Evolutionary conservation across 2,329 filamentous ascomycete genomes (phyloP).

Genomic region (Xylariomycetidae sp.): DNA sequence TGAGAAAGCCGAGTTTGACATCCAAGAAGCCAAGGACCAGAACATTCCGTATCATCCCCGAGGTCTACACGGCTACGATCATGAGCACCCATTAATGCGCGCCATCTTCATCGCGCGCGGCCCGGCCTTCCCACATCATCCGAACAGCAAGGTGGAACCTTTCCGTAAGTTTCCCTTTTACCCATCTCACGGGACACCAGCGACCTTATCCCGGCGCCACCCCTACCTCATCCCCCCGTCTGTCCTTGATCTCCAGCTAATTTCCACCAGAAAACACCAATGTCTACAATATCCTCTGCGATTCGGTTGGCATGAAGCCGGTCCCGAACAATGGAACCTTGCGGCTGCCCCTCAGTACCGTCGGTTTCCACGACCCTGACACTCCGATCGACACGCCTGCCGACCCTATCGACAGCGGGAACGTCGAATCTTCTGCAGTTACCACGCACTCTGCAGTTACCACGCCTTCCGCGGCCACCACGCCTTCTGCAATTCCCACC

Average conservation of each 20-base stretch:
- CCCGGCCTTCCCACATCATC: conserved; percentile 81
- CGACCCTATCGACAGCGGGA: conserved; percentile 15
- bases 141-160: conserved; percentile 69
- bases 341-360: conserved; percentile 58
- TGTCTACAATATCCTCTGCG: conserved; percentile 91
- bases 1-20: conserved; percentile 69
- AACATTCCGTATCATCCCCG: conserved; percentile 68
- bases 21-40: conserved; percentile 58
- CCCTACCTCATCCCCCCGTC: too few relatives aligned
- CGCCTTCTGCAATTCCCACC: conserved; percentile 4
- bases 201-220: too few relatives aligned
- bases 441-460: conserved; percentile 16
- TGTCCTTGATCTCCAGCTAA: conserved; percentile 18
- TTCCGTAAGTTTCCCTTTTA: conserved; percentile 62
- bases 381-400: conserved; percentile 17
- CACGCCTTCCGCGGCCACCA: conserved; percentile 12
- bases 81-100: conserved; percentile 90
- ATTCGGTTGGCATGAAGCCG: conserved; percentile 69
- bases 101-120: conserved; percentile 91
- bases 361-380: conserved; percentile 52
- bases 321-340: conserved; percentile 84
- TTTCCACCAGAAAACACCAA: conserved; percentile 71
- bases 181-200: conserved; percentile 2
- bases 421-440: conserved; percentile 6
- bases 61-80: conserved; percentile 91